Evolutionary conservation across 805 yeast genomes (phyloP).

Genomic region (Saturnispora bothae): DNA sequence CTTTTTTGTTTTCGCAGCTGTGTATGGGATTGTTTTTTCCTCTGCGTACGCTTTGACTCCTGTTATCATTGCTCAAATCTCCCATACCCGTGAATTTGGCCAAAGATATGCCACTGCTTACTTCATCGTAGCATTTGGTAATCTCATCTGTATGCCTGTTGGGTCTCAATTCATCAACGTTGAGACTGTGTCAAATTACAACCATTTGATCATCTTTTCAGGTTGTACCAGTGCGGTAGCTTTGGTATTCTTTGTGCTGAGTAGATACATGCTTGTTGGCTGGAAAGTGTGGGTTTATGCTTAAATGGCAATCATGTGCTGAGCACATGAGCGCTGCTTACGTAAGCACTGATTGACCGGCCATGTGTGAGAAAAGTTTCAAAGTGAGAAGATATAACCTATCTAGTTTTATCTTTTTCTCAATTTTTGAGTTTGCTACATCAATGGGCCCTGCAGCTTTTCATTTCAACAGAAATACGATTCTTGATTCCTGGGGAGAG

Average conservation of each 20-base stretch:
- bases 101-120: conserved; percentile 61
- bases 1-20: conserved; percentile 39
- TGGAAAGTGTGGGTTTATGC: conserved; percentile 23
- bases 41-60: conserved; percentile 54
- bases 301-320: conserved; percentile 1
- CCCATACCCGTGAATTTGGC: conserved; percentile 52
- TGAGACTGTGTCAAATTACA: conserved; percentile 15
- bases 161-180: conserved; percentile 36
- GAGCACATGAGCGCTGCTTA: neutral
- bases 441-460: too few relatives aligned
- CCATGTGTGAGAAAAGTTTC: too few relatives aligned
- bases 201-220: conserved; percentile 21
- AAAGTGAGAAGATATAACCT: too few relatives aligned
- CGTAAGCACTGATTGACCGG: neutral
- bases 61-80: conserved; percentile 48
- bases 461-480: conserved; percentile 2
- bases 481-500: conserved; percentile 1
- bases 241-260: conserved; percentile 9
- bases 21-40: conserved; percentile 44
- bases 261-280: conserved; percentile 13
- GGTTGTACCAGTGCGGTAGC: conserved; percentile 18
- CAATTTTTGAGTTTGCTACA: too few relatives aligned
- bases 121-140: conserved; percentile 43
- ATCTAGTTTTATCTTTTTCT: too few relatives aligned
- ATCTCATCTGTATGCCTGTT: conserved; percentile 36